These are phyloP conservation scores for Aspergillus viridinutans DNA, from an alignment of 2,329 filamentous ascomycete genomes.

Conservation along the genomic window DNA sequence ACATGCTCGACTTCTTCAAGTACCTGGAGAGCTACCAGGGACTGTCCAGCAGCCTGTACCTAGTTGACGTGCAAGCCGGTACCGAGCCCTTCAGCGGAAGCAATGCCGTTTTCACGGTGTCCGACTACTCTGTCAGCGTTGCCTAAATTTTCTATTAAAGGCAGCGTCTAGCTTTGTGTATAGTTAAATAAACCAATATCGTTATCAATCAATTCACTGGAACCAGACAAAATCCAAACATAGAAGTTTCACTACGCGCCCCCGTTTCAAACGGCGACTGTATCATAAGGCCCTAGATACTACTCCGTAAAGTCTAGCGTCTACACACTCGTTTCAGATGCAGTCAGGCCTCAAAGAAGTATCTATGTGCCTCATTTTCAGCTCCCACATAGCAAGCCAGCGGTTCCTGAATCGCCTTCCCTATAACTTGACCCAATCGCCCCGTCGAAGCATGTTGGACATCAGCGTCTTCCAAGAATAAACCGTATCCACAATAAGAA, in stretches of 20 bases:
- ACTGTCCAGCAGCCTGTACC: constrained; percentile 44
- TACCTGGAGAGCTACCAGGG: constrained; percentile 48
- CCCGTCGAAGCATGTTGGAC: not conserved
- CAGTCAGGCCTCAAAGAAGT: not conserved
- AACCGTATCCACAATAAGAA: not conserved
- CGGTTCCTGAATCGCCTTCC: not conserved
- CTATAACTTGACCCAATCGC: not conserved
- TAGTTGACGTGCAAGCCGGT: constrained; percentile 46
- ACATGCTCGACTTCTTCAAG: constrained; percentile 55
- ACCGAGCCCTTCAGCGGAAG: constrained; percentile 35
- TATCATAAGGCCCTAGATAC: not conserved
- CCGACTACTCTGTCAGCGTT: constrained; percentile 28
- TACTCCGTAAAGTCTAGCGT: not conserved
- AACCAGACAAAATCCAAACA: not conserved
- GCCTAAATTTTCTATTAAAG: constrained; percentile 13
- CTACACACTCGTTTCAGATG: not conserved
- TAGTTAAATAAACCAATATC: not conserved
- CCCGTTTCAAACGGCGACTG: not conserved
- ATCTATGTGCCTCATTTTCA: not conserved
- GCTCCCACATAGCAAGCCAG: not conserved
- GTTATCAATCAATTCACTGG: not conserved
- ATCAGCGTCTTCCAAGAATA: not conserved
- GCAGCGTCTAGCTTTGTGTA: not conserved
- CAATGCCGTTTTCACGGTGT: constrained; percentile 23
- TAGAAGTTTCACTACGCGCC: not conserved